Base-by-base conservation (phyloP, 331 rosid genomes). In the Saraca asoca region DNA sequence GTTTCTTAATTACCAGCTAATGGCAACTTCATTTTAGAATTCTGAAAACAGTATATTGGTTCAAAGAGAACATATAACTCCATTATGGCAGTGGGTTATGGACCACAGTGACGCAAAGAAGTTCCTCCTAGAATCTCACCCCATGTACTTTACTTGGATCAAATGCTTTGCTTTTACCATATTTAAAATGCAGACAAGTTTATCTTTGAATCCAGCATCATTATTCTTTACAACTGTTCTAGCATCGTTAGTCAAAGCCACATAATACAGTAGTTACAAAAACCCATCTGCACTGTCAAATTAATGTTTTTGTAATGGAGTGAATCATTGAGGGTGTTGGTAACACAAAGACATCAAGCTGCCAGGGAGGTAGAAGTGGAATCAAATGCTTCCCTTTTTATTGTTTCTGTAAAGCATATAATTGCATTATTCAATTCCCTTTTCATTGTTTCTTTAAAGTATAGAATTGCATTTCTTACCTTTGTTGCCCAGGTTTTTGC, bases 401-500 rank as follows among this genome's bases (percentile, higher is more conserved):
- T 24, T 24, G 31, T 24, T 24, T 24, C 31, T 24, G 1, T 24
- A 3, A 3, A 24, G 31, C 3, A 24, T 24, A 24, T 24, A 24
- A 24, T 24, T 3, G 31, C 31, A 24, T 24, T 24, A 24, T 24
- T 24, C 3, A 24, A 24, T 24, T 24, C 31, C 31, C 31, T 24
- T 24, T 24, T 24, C 1, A 24, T 24, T 24, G 31, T 34, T 12
- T 49, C 35, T 35, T 29, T 66, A 57, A 41, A 56, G 62, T 38
- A 64, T 53, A 24, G 58, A 50, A 33, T 70, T 62, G 29, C 62
- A 58, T 66, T 13, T 87, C 60, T 74, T 63, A 24, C 61, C 45
- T 74, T 80, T 76, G 51, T 76, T 53, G 37, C 66, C 52, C 88
- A 90, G 98, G 90, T 77, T 9, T 81, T 85, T 81, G 96, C 98